These are phyloP conservation scores for Ogataea degrootiae DNA, from an alignment of 805 yeast genomes.

Conservation along the genomic window DNA sequence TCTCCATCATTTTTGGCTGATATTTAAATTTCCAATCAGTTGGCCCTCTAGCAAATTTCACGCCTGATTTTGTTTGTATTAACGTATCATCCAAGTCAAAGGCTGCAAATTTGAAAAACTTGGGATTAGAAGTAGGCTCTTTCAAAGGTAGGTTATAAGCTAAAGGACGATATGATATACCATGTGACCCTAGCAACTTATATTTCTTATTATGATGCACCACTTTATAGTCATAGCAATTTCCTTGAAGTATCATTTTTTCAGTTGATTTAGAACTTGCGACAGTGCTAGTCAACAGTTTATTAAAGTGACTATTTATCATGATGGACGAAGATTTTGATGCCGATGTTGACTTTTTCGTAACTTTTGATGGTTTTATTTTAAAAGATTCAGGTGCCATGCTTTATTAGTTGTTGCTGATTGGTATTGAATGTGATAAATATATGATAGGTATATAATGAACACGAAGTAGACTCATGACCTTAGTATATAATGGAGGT, in stretches of 20 bases:
- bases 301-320: background rate
- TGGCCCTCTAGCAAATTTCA: slow-evolving; percentile 50
- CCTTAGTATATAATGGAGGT: no score
- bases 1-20: slow-evolving; percentile 18
- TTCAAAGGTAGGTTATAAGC: no score
- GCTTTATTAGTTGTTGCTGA: no score
- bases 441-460: no score
- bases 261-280: background rate
- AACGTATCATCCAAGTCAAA: slow-evolving; percentile 88
- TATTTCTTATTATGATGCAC: background rate
- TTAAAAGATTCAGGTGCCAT: background rate
- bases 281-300: background rate
- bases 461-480: no score
- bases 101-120: slow-evolving; percentile 46
- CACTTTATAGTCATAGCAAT: background rate
- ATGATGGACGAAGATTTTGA: background rate
- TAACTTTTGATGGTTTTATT: background rate
- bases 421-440: no score
- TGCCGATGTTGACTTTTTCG: background rate
- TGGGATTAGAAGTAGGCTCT: background rate
- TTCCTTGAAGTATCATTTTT: background rate
- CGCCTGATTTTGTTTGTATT: slow-evolving; percentile 59
- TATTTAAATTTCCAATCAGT: slow-evolving; percentile 70
- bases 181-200: slow-evolving; percentile 4
- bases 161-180: background rate